Evolutionary conservation across 2,329 filamentous ascomycete species (phyloP), one percentile per base, ranked within the genome.

Genomic region (Xylariomycetidae sp.): DNA sequence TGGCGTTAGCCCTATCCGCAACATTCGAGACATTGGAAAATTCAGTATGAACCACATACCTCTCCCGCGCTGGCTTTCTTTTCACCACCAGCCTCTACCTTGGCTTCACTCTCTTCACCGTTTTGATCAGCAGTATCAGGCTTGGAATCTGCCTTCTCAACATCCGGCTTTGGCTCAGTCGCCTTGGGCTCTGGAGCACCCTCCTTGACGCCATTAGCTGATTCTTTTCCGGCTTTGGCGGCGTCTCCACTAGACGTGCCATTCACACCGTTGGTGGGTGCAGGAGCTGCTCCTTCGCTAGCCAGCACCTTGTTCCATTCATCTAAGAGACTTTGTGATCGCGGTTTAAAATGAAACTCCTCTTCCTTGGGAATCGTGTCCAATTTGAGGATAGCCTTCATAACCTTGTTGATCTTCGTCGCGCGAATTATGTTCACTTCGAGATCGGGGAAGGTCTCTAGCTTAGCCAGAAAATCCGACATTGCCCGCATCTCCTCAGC

Each of bases 371-470:
- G 89, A 48, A 98, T 94, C 4, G 73, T 73, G 27, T 82, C 75
- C 7, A 98, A 71, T 68, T 95, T 96, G 51, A 96, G 69, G 46
- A 98, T 92, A 4, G 84, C 88, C 67, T 94, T 95, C 37, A 98
- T 74, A 9, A 98, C 90, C 68, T 98, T 98, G 77, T 97, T 90
- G 63, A 98, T 96, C 73, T 97, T 98, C 42, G 92, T 98, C 11
- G 69, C 71, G 44, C 86, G 80, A 52, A 97, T 95, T 50, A 96
- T 92, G 46, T 80, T 80, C 18, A 85, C 87, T 57, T 97, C 90
- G 4, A 97, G 76, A 45, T 94, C 85, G 2, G 77, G 67, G 59
- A 70, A 82, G 6, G 71, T 76, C 64, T 98, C 92, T 5, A 98
- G 76, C 59, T 94, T 87, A 18, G 72, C 74, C 37, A 94, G 70